phyloP scores from a whole-genome alignment of 1,284 basidiomycete genomes.

The Moesziomyces sp. region DNA sequence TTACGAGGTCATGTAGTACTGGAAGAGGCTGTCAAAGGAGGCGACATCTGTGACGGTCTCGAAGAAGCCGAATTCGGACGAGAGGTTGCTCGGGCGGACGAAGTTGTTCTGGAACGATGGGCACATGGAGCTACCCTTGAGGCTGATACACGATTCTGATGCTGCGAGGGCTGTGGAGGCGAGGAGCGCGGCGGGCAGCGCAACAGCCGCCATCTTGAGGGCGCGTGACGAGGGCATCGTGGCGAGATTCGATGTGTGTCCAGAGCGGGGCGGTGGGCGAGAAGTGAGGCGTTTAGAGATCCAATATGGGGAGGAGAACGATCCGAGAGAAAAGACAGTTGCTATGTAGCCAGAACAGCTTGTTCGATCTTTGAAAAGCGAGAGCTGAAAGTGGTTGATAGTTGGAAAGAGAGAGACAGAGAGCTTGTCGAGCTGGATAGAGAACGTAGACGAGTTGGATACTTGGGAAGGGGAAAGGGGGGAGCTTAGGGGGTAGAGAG shows the following conservation, averaged over 20 bases:
- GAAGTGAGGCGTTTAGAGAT: slow-evolving; percentile 2
- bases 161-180: slow-evolving; percentile 30
- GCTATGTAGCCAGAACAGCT: slow-evolving; percentile 22
- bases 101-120: slow-evolving; percentile 59
- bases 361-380: slow-evolving; percentile 10
- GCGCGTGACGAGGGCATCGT: slow-evolving; percentile 42
- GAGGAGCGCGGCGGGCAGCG: slow-evolving; percentile 31
- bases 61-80: slow-evolving; percentile 67
- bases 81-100: slow-evolving; percentile 68
- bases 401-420: slow-evolving; percentile 14
- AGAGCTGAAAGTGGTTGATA: slow-evolving; percentile 12
- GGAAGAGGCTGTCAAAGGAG: slow-evolving; percentile 68
- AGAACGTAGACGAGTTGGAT: slow-evolving; percentile 8
- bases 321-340: slow-evolving; percentile 36
- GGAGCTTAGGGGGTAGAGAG: background rate
- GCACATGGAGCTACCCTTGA: slow-evolving; percentile 51
- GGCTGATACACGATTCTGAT: slow-evolving; percentile 52
- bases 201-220: slow-evolving; percentile 28
- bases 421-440: slow-evolving; percentile 16
- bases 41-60: slow-evolving; percentile 66
- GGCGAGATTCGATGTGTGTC: background rate
- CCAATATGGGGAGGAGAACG: slow-evolving; percentile 1
- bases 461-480: background rate
- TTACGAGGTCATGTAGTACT: slow-evolving; percentile 67
- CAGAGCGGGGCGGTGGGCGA: background rate